Evolutionary conservation across 805 yeast species (phyloP).

Genomic region (Wickerhamiella dianesei): DNA sequence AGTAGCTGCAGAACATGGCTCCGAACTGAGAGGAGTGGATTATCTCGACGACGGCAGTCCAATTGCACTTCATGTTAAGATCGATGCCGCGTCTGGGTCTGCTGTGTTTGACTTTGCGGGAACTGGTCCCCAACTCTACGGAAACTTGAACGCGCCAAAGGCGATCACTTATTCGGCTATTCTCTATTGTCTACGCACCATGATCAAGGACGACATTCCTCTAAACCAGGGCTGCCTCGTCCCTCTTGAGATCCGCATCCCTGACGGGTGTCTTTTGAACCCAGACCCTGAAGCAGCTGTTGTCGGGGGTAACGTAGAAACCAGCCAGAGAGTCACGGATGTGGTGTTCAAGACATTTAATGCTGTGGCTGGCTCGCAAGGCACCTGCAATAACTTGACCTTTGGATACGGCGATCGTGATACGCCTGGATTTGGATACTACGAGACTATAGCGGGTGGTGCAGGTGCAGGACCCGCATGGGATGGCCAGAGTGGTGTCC

Average conservation of each 20-base stretch:
- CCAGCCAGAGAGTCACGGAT: constrained; percentile 87
- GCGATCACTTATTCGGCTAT: constrained; percentile 85
- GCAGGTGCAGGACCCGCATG: constrained; percentile 83
- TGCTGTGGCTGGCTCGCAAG: constrained; percentile 91
- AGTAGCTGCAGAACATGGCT: constrained; percentile 30
- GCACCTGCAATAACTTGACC: constrained; percentile 87
- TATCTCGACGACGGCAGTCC: constrained; percentile 27
- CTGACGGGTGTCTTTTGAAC: constrained; percentile 47
- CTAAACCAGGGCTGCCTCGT: constrained; percentile 83
- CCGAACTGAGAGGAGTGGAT: constrained; percentile 20
- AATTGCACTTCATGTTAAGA: constrained; percentile 19
- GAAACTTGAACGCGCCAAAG: constrained; percentile 83
- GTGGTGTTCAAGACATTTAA: constrained; percentile 74
- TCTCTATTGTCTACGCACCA: constrained; percentile 69
- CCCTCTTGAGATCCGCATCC: constrained; percentile 59
- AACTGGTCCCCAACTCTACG: constrained; percentile 75
- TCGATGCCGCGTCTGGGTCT: constrained; percentile 40
- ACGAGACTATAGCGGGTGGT: constrained; percentile 93
- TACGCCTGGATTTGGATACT: constrained; percentile 67
- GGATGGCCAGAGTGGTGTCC: constrained; percentile 83
- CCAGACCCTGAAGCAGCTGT: constrained; percentile 84
- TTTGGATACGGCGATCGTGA: constrained; percentile 41
- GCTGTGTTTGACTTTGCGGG: constrained; percentile 77
- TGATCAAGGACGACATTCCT: constrained; percentile 80
- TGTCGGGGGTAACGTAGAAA: constrained; percentile 89